phyloP scores from a whole-genome alignment of 2,329 filamentous ascomycete species.

The Aspergillus tamarii region DNA sequence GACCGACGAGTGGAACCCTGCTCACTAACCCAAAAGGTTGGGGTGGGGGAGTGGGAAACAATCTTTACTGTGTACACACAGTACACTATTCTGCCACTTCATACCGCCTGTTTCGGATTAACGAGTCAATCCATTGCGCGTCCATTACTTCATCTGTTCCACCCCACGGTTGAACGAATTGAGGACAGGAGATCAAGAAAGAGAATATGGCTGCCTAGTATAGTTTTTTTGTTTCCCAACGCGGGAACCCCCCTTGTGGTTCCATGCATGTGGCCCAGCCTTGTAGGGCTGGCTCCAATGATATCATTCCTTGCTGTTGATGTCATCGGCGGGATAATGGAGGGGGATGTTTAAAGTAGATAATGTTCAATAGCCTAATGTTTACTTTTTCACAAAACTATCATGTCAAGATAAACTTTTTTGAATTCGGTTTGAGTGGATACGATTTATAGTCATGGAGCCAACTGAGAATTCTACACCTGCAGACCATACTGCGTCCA shows the following conservation, averaged over 20 bases:
- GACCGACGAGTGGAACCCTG: background rate
- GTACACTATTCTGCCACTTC: background rate
- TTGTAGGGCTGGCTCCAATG: constrained; percentile 8
- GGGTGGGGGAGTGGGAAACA: too few relatives aligned
- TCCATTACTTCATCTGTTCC: background rate
- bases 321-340: constrained; percentile 7
- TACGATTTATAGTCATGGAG: background rate
- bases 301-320: constrained; percentile 14
- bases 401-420: background rate
- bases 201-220: background rate
- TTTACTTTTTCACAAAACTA: background rate
- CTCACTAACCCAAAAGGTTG: background rate
- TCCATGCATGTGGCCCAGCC: background rate
- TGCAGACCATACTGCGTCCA: background rate
- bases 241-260: background rate
- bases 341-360: background rate
- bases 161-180: background rate
- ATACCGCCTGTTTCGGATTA: background rate
- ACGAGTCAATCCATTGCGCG: background rate
- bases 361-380: background rate
- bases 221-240: background rate
- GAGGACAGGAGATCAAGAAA: background rate
- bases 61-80: too few relatives aligned
- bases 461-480: background rate
- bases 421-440: background rate